Evolutionary conservation across 352 stramenopile species (phyloP), one percentile per base, ranked within the genome.

Genomic region (Phytopythium aichiense): DNA sequence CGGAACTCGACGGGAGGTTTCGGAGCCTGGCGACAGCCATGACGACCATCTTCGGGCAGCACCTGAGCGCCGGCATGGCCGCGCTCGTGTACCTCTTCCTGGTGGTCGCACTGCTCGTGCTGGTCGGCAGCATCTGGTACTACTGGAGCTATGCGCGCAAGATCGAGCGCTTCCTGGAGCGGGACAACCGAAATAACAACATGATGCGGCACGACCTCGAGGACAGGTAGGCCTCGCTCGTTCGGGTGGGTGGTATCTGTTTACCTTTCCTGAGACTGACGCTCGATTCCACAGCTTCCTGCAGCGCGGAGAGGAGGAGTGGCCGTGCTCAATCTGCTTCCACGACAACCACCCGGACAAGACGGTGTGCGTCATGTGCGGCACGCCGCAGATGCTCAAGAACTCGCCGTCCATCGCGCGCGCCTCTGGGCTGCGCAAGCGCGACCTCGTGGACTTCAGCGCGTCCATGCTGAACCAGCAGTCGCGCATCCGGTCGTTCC

Each of bases 81-180:
- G 75, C 66, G 49, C 66, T 94, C 38, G 85, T 94, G 55, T 94
- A 94, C 64, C 64, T 87, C 30, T 89, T 94, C 61, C 69, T 94
- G 33, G 76, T 77, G 9, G 33, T 87, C n/a, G 85, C 85, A 49
- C 66, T 94, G 54, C 33, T 92, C 28, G 70, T 94, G 11, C 65
- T 94, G 20, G 68, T 83, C 42, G 81, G 71, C 33, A 84, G 74
- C 30, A 94, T 94, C 65, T 91, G 76, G 71, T 94, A 94, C 68
- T 94, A 94, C 66, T 94, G 85, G 85, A 94, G 81, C 69, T 94
- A 94, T 64, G 81, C 85, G 58, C 76, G 77, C 61, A 92, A 92
- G 69, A 94, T 94, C 65, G 85, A 94, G 64, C 80, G 84, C 8
- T 94, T 94, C 69, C 63, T 94, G 28, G 68, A 83, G 56, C 77